Conservation (phyloP, 2,329 filamentous ascomycete species). For the Alternaria infectoria region DNA sequence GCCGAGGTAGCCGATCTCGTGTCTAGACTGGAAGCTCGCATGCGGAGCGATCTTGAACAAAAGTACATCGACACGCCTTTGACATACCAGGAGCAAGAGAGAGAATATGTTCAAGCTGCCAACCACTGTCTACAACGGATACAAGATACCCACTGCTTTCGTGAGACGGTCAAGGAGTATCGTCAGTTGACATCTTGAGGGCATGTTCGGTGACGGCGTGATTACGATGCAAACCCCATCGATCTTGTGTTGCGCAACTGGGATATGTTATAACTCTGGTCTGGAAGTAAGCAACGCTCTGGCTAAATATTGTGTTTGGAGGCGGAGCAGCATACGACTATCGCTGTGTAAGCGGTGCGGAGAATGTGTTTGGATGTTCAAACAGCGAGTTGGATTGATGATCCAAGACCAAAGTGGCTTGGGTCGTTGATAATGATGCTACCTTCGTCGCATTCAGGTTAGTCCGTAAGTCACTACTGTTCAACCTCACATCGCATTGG, state of each 20-base stretch:
- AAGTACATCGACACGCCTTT: background rate
- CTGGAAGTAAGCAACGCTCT: too few species aligned
- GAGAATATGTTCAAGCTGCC: background rate
- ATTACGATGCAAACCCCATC: background rate
- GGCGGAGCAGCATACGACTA: too few species aligned
- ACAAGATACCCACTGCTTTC: background rate
- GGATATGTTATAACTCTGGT: too few species aligned
- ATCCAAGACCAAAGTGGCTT: too few species aligned
- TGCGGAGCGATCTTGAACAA: background rate
- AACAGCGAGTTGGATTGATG: too few species aligned
- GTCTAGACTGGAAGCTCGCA: background rate
- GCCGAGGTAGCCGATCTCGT: background rate
- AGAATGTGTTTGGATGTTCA: too few species aligned
- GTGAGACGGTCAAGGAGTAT: background rate
- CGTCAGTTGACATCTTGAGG: background rate
- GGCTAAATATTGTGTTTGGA: too few species aligned
- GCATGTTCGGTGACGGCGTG: accelerated
- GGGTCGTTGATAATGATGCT: too few species aligned
- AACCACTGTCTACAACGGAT: background rate
- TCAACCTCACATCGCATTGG: too few species aligned
- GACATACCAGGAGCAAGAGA: background rate
- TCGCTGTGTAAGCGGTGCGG: too few species aligned
- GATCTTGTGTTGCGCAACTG: background rate
- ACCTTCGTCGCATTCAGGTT: too few species aligned
- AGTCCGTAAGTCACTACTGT: too few species aligned